phyloP scores from a whole-genome alignment of 805 yeast genomes.

The Suhomyces xylopsoci region DNA sequence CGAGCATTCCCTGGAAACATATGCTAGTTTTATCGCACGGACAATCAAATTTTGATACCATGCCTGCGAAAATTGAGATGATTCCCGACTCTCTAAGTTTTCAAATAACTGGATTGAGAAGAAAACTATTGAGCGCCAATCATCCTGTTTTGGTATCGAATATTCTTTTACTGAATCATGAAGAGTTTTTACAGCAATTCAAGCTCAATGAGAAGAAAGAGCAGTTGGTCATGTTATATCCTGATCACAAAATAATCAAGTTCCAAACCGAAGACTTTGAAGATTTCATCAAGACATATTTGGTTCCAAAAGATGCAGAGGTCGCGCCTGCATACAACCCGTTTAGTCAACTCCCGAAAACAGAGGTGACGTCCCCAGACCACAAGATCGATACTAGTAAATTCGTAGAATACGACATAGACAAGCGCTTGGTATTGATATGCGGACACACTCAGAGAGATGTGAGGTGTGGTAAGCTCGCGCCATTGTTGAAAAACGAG shows the following conservation, averaged over 20 bases:
- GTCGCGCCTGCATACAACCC: constrained; percentile 23
- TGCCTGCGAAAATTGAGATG: constrained; percentile 53
- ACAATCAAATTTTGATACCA: constrained; percentile 27
- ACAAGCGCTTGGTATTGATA: constrained; percentile 42
- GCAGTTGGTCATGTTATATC: constrained; percentile 47
- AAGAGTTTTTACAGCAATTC: constrained; percentile 6
- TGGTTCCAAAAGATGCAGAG: constrained; percentile 32
- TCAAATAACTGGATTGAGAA: constrained; percentile 34
- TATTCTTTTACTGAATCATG: constrained; percentile 27
- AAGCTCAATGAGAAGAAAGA: constrained; percentile 1
- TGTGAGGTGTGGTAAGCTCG: constrained; percentile 63
- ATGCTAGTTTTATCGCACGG: constrained; percentile 50
- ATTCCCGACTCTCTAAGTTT: constrained; percentile 43
- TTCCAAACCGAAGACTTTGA: constrained; percentile 27
- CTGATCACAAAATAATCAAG: constrained; percentile 47
- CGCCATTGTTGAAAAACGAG: constrained; percentile 54
- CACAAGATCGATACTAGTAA: neutral
- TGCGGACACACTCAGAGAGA: constrained; percentile 71
- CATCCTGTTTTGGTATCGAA: constrained; percentile 54
- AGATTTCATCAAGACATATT: constrained; percentile 40
- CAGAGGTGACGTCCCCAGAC: neutral
- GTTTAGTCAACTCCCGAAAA: constrained; percentile 6
- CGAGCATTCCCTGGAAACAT: constrained; percentile 54
- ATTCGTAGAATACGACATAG: constrained; percentile 12
- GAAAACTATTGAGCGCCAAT: constrained; percentile 33